Evolutionary conservation across 495 filamentous ascomycete genomes (phyloP).

Genomic region (Penicillium argentinense): DNA sequence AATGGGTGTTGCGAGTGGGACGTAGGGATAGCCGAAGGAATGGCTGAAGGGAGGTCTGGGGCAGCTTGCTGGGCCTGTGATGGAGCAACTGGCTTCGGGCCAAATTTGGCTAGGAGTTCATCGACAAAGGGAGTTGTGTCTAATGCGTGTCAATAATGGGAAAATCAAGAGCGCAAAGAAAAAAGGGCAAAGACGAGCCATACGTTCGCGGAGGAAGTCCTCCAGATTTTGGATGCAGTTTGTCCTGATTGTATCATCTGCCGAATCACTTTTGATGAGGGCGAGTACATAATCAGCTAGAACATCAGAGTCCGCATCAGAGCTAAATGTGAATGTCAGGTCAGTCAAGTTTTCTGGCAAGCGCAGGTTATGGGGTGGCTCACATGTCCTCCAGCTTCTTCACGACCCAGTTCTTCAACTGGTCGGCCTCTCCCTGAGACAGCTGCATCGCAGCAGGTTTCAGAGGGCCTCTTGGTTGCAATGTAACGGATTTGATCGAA

Average conservation of each 20-base stretch:
- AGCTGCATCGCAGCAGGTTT: conserved; percentile 62
- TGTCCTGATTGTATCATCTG: conserved; percentile 67
- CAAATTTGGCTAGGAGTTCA: conserved; percentile 72
- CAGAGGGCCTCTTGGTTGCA: neutral
- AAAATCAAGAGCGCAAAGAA: neutral
- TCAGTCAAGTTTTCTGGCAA: conserved; percentile 4
- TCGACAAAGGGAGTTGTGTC: conserved; percentile 78
- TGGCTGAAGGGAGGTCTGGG: conserved; percentile 35
- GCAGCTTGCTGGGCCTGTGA: conserved; percentile 46
- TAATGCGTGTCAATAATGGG: conserved; percentile 28
- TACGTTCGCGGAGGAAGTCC: conserved; percentile 77
- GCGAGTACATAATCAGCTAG: conserved; percentile 95
- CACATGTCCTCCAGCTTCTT: conserved; percentile 90
- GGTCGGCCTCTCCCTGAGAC: conserved; percentile 67
- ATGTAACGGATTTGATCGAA: neutral
- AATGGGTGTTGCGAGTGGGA: conserved; percentile 22
- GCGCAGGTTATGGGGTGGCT: conserved; percentile 26
- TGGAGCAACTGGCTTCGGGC: conserved; percentile 52
- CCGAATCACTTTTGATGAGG: conserved; percentile 78
- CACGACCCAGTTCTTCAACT: conserved; percentile 87
- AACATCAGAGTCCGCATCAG: conserved; percentile 92
- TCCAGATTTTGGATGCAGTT: conserved; percentile 76
- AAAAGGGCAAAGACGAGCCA: conserved; percentile 47
- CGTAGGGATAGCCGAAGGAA: conserved; percentile 16
- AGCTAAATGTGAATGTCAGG: conserved; percentile 49